A percentile compares a stretch with the other conserved stretches of the same genome.
These are phyloP conservation scores for Vaccinium macrocarpon DNA, from an alignment of 148 eudicot genomes.

Conservation along the genomic window DNA sequence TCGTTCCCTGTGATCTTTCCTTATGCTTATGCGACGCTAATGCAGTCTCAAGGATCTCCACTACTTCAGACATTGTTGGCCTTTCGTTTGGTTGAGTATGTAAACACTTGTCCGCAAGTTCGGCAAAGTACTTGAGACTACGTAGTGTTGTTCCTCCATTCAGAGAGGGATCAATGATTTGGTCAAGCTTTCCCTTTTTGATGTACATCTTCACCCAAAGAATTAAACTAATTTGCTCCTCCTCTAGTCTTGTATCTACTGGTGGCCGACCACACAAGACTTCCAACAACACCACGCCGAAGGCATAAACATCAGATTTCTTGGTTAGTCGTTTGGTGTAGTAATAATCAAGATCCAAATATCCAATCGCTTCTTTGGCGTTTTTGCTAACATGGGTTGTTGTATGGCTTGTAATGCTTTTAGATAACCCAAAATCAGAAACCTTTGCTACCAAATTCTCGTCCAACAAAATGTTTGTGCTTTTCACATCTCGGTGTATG, in stretches of 20 bases:
- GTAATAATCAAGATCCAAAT: neutral
- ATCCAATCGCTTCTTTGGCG: neutral
- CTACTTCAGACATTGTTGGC: neutral
- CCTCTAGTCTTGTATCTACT: neutral
- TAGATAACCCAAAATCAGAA: neutral
- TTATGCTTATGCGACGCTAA: neutral
- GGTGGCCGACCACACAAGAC: slow-evolving; percentile 14
- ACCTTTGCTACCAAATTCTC: slow-evolving; percentile 22
- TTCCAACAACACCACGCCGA: slow-evolving; percentile 21
- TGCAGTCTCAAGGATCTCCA: neutral
- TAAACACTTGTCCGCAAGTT: slow-evolving; percentile 8
- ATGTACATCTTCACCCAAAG: slow-evolving; percentile 7
- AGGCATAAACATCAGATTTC: neutral
- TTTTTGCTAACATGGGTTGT: neutral
- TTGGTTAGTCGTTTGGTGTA: neutral
- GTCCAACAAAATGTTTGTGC: neutral
- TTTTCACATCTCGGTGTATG: neutral
- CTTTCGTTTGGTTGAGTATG: neutral
- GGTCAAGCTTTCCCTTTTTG: neutral
- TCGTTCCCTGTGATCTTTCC: neutral
- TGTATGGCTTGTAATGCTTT: neutral
- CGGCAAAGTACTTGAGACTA: neutral
- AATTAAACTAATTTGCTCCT: neutral
- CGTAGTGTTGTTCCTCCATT: neutral
- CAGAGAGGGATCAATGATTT: slow-evolving; percentile 4